Percentiles rank a stretch among this genome's conserved stretches.
Conservation (phyloP, 1,139 yeast species). For the Lodderomyces metapsilosis region DNA sequence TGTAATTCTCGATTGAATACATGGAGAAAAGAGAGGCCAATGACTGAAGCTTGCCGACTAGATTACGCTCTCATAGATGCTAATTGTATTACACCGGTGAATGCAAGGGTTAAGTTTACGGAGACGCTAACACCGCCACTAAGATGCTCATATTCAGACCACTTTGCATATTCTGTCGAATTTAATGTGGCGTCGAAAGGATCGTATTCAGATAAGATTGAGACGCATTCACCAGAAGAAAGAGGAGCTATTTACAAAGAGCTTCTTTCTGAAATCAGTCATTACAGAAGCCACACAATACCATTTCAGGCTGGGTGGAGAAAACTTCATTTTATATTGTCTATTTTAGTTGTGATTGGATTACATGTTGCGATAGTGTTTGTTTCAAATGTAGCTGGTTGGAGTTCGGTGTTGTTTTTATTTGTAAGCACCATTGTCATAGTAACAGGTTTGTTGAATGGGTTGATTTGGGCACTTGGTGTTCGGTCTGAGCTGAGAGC, state of each 20-base stretch:
- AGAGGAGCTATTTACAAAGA: slow-evolving; percentile 51
- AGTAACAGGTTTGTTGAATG: slow-evolving; percentile 70
- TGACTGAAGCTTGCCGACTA: slow-evolving; percentile 80
- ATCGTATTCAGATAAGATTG: slow-evolving; percentile 2
- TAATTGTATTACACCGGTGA: slow-evolving; percentile 46
- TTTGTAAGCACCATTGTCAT: slow-evolving; percentile 51
- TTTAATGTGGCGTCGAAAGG: slow-evolving; percentile 19
- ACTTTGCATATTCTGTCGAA: slow-evolving; percentile 80
- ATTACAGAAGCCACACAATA: slow-evolving; percentile 54
- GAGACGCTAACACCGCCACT: slow-evolving; percentile 57
- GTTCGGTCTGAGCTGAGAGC: slow-evolving; percentile 80
- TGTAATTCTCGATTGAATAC: slow-evolving; percentile 87
- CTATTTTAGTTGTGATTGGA: slow-evolving; percentile 36
- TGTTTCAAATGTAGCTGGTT: slow-evolving; percentile 37
- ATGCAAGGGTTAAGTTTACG: slow-evolving; percentile 70
- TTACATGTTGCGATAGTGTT: slow-evolving; percentile 54
- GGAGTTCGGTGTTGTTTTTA: slow-evolving; percentile 39
- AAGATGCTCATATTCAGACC: slow-evolving; percentile 81
- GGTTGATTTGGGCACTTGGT: slow-evolving; percentile 74
- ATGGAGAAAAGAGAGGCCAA: slow-evolving; percentile 67
- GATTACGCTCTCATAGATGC: slow-evolving; percentile 86
- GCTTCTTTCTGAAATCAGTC: slow-evolving; percentile 51
- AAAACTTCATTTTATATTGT: slow-evolving; percentile 57
- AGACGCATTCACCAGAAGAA: slow-evolving; percentile 10
- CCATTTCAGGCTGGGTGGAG: slow-evolving; percentile 67